These are phyloP conservation scores for Sungouiella blattae DNA, from an alignment of 805 yeast species.

Conservation along the genomic window DNA sequence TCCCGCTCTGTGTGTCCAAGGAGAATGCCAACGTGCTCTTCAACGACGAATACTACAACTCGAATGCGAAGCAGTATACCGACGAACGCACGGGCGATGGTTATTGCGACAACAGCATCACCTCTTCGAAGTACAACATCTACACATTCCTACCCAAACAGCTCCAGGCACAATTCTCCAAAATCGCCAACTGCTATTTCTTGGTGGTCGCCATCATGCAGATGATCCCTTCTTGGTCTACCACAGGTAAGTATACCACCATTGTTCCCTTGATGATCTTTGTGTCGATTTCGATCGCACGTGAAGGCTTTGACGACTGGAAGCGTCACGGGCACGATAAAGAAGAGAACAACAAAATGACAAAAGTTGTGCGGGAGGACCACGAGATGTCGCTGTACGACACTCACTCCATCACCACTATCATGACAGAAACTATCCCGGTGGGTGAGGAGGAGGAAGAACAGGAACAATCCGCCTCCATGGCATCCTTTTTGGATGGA, in stretches of 20 bases:
- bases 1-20: conserved; percentile 59
- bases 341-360: conserved; percentile 63
- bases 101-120: conserved; percentile 65
- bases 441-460: conserved; percentile 6
- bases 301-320: conserved; percentile 94
- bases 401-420: conserved; percentile 36
- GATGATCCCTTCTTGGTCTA: conserved; percentile 95
- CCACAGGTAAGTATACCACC: conserved; percentile 94
- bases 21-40: conserved; percentile 28
- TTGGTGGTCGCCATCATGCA: conserved; percentile 87
- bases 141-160: conserved; percentile 86
- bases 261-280: conserved; percentile 84
- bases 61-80: conserved; percentile 31
- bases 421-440: conserved; percentile 35
- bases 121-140: conserved; percentile 82
- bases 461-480: background rate
- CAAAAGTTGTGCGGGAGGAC: conserved; percentile 31
- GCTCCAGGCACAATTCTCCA: conserved; percentile 85
- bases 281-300: conserved; percentile 80
- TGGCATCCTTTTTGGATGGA: conserved; percentile 4
- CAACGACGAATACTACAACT: conserved; percentile 26
- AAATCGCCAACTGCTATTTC: conserved; percentile 88
- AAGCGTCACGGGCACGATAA: conserved; percentile 81
- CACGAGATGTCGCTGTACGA: conserved; percentile 27
- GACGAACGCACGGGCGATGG: conserved; percentile 70